phyloP scores from a whole-genome alignment of 176 grass and related monocot species.

The Juncus inflexus region DNA sequence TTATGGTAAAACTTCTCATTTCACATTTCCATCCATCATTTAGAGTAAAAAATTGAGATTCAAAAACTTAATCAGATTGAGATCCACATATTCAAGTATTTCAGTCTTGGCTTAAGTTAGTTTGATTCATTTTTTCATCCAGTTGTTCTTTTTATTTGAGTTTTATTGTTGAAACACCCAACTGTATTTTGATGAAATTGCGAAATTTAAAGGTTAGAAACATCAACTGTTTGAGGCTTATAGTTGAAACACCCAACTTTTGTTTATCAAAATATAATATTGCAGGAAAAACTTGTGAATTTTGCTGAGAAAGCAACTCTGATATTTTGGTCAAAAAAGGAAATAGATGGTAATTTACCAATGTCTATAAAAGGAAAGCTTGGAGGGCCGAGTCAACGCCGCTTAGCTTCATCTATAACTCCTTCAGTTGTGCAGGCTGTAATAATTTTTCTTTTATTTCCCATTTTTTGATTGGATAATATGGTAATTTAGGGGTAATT shows the following conservation, averaged over 20 bases:
- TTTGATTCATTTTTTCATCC: neutral
- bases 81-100: no score
- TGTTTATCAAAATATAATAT: neutral
- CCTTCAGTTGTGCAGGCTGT: conserved; percentile 77
- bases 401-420: conserved; percentile 55
- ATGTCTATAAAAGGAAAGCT: conserved; percentile 86
- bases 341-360: conserved; percentile 50
- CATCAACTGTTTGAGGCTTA: no score
- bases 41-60: neutral
- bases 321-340: conserved; percentile 58
- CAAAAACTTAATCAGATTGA: no score
- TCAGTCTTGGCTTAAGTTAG: neutral
- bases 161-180: no score
- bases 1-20: conserved; percentile 55
- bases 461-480: no score
- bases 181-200: no score
- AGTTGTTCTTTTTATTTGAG: no score
- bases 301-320: conserved; percentile 53
- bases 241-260: no score
- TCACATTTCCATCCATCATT: conserved; percentile 18
- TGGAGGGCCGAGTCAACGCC: conserved; percentile 78
- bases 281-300: conserved; percentile 52
- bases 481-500: no score
- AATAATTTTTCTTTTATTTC: conserved; percentile 28
- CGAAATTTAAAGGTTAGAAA: no score